phyloP scores from a whole-genome alignment of 306 rosid genomes.

The Begonia loranthoides region DNA sequence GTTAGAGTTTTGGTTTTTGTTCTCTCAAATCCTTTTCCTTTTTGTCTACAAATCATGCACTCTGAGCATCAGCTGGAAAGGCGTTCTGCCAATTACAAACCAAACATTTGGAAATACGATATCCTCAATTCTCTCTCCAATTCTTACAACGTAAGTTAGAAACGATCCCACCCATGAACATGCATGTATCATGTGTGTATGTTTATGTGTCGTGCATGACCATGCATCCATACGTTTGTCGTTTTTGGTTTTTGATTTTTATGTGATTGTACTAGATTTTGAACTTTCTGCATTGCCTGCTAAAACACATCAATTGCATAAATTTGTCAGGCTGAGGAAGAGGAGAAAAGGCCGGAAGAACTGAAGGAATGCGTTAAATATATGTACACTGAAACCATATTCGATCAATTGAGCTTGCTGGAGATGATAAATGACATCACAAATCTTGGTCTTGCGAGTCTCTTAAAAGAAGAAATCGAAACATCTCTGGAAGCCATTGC shows the following conservation, averaged over 20 bases:
- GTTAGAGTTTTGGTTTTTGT: no score
- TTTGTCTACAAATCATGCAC: no score
- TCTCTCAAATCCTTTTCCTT: no score
- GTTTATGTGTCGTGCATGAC: no score
- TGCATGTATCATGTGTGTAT: no score
- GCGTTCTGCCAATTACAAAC: constrained; percentile 44
- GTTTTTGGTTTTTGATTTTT: no score
- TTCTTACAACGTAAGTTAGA: constrained; percentile 7
- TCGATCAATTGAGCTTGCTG: constrained; percentile 7
- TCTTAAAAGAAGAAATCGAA: constrained; percentile 30
- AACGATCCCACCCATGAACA: background rate
- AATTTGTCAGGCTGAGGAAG: constrained; percentile 22
- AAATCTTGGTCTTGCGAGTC: constrained; percentile 29
- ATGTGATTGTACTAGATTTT: no score
- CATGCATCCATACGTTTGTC: background rate
- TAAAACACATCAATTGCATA: background rate
- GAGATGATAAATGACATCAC: constrained; percentile 29
- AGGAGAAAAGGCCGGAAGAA: constrained; percentile 12
- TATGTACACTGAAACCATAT: constrained; percentile 11
- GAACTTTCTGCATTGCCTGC: background rate
- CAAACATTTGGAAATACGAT: constrained; percentile 35
- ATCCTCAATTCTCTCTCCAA: constrained; percentile 31
- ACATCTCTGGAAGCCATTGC: constrained; percentile 19
- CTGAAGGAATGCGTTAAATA: constrained; percentile 12
- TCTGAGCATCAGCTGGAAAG: constrained; percentile 4